Base-by-base conservation (phyloP, 2,329 filamentous ascomycete species). In the Fusarium caatingaense region DNA sequence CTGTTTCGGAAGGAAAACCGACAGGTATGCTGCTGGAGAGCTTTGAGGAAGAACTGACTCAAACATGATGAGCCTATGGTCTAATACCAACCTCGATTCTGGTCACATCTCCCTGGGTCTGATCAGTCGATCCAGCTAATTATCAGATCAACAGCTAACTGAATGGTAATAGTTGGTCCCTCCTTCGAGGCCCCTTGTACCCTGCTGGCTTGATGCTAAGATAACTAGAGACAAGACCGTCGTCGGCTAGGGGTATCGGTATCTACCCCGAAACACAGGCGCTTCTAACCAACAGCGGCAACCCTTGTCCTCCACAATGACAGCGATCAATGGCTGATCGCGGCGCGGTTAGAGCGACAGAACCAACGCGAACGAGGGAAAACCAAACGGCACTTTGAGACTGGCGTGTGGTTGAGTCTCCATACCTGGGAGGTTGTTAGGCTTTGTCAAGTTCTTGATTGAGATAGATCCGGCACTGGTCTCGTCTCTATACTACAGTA, bases 261-360 rank as follows among this genome's bases (percentile, higher is more conserved):
- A 69, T 59, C 46, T 41, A 56, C 60, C 65, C 69, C 73, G 69
- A 75, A 75, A 75, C 73, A 71, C 63, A 72, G 60, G 45, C 66
- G 64, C 67, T 68, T 66, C 56, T 34, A 46, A 64, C 69, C 66
- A 61, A 63, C 64, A 60, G 64, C 61, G 60, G 64, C 62, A 62
- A 48, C 64, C 71, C 64, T 60, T 57, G 47, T 60, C 60, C 67
- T 68, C 68, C 68, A 61, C 59, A 71, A 21, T 57, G 55, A 55
- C 59, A 68, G 55, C 55, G 55, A 71, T 71, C 55, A 55, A 30
- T 60, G 56, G 68, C 59, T 69, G 57, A 67, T 53, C 57, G 57
- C 34, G 42, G 68, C 54, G 68, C 48, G 60, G 64, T 66, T 74
- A 62, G 67, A 68, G 60, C 37, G 51, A 47, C 34, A 44, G 60